phyloP scores from a whole-genome alignment of 1,284 basidiomycete genomes.

The Stereum hirsutum region DNA sequence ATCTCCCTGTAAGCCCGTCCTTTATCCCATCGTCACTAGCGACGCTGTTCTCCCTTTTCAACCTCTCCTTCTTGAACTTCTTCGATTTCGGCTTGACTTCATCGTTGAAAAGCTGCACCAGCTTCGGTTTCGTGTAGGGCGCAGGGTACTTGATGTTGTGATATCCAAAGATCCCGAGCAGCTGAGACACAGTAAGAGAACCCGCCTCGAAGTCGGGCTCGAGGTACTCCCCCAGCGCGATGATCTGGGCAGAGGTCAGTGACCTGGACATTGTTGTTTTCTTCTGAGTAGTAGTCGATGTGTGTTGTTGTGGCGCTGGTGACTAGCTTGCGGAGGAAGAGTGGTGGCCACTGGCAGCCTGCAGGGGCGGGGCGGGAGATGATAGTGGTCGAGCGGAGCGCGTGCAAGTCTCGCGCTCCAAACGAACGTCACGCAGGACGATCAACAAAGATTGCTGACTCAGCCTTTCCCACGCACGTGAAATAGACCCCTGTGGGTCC shows the following conservation, averaged over 20 bases:
- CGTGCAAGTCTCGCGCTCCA: no score
- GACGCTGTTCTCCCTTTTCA: conserved; percentile 56
- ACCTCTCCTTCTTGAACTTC: conserved; percentile 57
- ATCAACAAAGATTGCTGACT: no score
- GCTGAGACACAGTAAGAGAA: conserved; percentile 71
- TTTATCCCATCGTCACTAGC: conserved; percentile 75
- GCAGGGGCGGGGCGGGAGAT: no score
- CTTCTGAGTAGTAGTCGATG: no score
- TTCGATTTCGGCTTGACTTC: conserved; percentile 58
- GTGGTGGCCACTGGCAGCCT: no score
- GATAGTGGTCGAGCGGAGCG: no score
- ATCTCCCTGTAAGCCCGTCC: conserved; percentile 67
- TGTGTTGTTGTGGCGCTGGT: no score
- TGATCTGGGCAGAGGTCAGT: conserved; percentile 62
- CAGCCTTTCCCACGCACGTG: no score
- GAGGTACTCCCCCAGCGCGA: conserved; percentile 72
- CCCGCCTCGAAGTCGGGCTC: conserved; percentile 77
- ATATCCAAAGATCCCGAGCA: conserved; percentile 74
- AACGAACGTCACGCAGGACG: no score
- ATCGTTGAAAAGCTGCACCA: conserved; percentile 74
- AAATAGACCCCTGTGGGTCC: no score
- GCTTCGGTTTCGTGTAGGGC: conserved; percentile 79
- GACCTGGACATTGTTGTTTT: conserved; percentile 50
- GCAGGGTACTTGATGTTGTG: conserved; percentile 75
- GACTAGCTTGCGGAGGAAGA: no score